Base-by-base conservation (phyloP, 1,139 yeast species). In the Lodderomyces beijingensis region DNA sequence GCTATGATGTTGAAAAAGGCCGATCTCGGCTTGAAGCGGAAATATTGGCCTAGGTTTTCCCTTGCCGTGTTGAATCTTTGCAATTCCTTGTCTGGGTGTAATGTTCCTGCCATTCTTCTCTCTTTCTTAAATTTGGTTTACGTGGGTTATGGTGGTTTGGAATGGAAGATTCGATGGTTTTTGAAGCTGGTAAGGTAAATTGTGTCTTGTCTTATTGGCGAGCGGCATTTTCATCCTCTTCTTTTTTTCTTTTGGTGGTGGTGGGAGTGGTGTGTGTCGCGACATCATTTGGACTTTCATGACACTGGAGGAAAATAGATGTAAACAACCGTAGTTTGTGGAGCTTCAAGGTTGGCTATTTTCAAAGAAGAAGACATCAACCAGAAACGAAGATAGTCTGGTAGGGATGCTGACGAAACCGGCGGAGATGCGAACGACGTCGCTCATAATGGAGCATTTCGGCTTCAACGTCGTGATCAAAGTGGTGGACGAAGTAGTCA, bases 401-500 rank as follows among this genome's bases (percentile, higher is more conserved):
- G n/a, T n/a, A n/a, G n/a, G n/a, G n/a, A n/a, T n/a, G n/a, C n/a
- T n/a, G n/a, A n/a, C n/a, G n/a, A n/a, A n/a, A n/a, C n/a, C n/a
- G n/a, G n/a, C n/a, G n/a, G n/a, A n/a, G n/a, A n/a, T 42, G n/a
- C 29, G 44, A 29, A 34, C 33, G 3, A 29, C 30, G 12, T 36
- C 41, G 3, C 27, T 42, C 4, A 63, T 89, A 35, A 85, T 95
- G 0, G 96, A 88, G 53, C 96, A 87, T 51, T 62, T 89, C 30
- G 95, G 87, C 20, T 86, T 76, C 50, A 19, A n/a, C n/a, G 86
- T 94, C 6, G 95, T 96, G 0, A 70, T 88, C n/a, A 77, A 91
- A 1, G 62, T 88, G 16, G 74, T 89, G 5, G 96, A 89, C 50
- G 96, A 88, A 50, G 81, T 89, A 13, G 86, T 89, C 48, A 88